Evolutionary conservation across 177 flowering plant species (phyloP).

Genomic region (Vitis hybrid): DNA sequence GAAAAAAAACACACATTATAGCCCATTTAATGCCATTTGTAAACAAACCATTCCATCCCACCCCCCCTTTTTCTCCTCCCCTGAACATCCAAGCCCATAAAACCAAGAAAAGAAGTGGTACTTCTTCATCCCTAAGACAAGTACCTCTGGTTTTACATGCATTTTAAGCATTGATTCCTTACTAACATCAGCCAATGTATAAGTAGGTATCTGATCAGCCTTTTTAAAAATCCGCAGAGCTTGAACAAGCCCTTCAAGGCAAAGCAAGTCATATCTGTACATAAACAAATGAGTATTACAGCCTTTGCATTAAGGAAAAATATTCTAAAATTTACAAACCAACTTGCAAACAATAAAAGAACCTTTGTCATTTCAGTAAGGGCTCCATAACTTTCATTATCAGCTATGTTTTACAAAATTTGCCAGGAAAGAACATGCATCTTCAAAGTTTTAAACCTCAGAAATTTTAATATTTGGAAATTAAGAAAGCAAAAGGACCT

Average conservation of each 20-base stretch:
- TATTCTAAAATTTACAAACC: neutral
- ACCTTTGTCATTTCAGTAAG: no score
- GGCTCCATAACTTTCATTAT: no score
- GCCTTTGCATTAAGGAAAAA: neutral
- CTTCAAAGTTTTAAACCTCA: neutral
- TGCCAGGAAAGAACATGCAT: neutral
- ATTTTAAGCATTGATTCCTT: slow-evolving; percentile 66
- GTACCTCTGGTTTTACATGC: slow-evolving; percentile 86
- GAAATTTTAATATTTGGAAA: neutral
- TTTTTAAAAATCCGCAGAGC: slow-evolving; percentile 77
- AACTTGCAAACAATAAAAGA: neutral
- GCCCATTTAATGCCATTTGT: neutral
- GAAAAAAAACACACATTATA: neutral
- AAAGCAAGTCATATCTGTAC: slow-evolving; percentile 89
- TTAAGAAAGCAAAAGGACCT: neutral
- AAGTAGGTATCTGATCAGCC: slow-evolving; percentile 58
- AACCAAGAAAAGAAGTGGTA: neutral
- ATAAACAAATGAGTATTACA: neutral
- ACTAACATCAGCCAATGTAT: slow-evolving; percentile 43
- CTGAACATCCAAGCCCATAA: neutral
- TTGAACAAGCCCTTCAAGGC: slow-evolving; percentile 90
- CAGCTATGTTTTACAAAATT: no score
- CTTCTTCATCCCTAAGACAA: neutral
- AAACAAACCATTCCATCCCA: no score
- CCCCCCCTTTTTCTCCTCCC: no score